phyloP scores from a whole-genome alignment of 805 yeast genomes.

The Brettanomyces naardenensis region DNA sequence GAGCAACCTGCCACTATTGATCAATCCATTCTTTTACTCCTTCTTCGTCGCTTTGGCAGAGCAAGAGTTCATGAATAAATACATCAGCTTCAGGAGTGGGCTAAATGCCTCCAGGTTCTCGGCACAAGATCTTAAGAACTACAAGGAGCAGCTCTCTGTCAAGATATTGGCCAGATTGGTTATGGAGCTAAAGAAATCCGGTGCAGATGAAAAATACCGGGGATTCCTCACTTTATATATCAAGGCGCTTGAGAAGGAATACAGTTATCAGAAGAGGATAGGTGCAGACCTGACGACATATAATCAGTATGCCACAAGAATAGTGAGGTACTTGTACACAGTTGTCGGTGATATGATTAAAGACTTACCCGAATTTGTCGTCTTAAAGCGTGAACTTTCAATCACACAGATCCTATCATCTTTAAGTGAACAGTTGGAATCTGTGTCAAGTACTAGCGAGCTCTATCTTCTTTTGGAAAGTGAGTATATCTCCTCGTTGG shows the following conservation, averaged over 20 bases:
- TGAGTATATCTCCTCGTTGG: conserved; percentile 14
- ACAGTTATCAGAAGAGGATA: conserved; percentile 8
- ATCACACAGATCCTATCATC: conserved; percentile 15
- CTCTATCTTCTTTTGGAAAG: conserved; percentile 14
- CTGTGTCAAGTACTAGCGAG: conserved; percentile 15
- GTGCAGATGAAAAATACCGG: background rate
- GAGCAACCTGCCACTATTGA: conserved; percentile 11
- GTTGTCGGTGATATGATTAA: conserved; percentile 13
- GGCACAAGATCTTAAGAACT: conserved; percentile 11
- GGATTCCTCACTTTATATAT: conserved; percentile 10
- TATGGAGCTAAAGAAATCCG: conserved; percentile 8
- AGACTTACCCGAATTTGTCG: conserved; percentile 12
- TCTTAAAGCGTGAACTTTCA: conserved; percentile 14
- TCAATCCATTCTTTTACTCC: conserved; percentile 9
- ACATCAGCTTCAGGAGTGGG: conserved; percentile 16
- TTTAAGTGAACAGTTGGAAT: conserved; percentile 18
- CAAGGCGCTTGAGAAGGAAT: conserved; percentile 11
- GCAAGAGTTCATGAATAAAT: conserved; percentile 6
- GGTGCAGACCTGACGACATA: conserved; percentile 1
- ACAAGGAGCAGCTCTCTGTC: conserved; percentile 13
- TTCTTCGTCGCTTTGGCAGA: conserved; percentile 11
- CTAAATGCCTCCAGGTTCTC: conserved; percentile 11
- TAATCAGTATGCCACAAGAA: conserved; percentile 12
- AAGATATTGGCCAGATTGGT: conserved; percentile 16
- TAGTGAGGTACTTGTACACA: conserved; percentile 18